Evolutionary conservation across 108 stramenopile species (phyloP), one percentile per base, ranked within the genome.

Genomic region (Aureococcus anophagefferens): DNA sequence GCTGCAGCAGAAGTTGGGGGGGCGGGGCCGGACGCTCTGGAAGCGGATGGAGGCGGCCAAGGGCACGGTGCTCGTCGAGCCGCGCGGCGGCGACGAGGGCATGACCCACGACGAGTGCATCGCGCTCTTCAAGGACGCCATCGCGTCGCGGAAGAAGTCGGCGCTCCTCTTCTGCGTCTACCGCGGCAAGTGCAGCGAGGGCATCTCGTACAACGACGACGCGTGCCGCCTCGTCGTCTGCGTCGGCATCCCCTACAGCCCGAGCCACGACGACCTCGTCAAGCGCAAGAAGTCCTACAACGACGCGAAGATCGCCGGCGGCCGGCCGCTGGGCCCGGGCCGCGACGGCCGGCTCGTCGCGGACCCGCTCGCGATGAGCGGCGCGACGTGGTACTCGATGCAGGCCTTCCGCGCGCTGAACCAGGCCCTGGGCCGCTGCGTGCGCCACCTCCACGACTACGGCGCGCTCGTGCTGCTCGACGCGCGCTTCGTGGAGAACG

Each of bases 351-450:
- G 30, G 33, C 15, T 7, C 64, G 16, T 33, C 33, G n/a, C n/a
- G 37, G 37, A 40, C 37, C 37, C 37, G 37, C 4, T 4, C 37
- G 37, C 37, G 37, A 59, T 93, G 5, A 86, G 87, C 15, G 93
- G 94, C 0, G 17, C 59, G 0, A 87, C 90, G 36, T 95, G 91
- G 92, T 95, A 95, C 75, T n/a, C 77, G 7, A 91, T 92, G 69
- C 92, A 95, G 76, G 94, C 94, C 11, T 92, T 87, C 66, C 86
- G 92, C 16, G 94, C 93, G 0, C 80, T 93, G 40, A 90, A 90
- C 63, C 94, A 95, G 79, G 94, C 93, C 0, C 74, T 92, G 0
- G 91, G 91, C 0, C 81, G 90, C 32, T 91, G 90, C 71, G 91
- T 94, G 66, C 87, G 93, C 37, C 94, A 95, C 76, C 78, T 79